Evolutionary conservation across 2,329 filamentous ascomycete genomes (phyloP).

Genomic region (Metarhizium anisopliae): DNA sequence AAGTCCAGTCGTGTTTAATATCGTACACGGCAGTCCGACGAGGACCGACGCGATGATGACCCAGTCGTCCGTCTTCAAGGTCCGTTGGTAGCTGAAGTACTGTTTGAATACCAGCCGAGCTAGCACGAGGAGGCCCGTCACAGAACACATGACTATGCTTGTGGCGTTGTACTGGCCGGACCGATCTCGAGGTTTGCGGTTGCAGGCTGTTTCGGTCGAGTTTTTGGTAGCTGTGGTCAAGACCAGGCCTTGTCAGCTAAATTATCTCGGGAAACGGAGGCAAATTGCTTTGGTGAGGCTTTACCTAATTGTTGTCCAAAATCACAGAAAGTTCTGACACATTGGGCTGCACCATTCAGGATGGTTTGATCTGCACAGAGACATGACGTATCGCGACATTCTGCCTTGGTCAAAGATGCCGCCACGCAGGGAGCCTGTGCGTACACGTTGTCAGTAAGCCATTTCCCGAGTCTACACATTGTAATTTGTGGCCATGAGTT

Average conservation of each 20-base stretch:
- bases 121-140: conserved; percentile 12
- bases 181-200: conserved; percentile 3
- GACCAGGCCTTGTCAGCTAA: not conserved
- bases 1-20: conserved; percentile 16
- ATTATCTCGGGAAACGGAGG: too few species aligned
- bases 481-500: too few species aligned
- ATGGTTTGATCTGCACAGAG: conserved; percentile 1
- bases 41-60: conserved; percentile 16
- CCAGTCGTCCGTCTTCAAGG: conserved; percentile 23
- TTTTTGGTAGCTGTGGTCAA: conserved; percentile 5
- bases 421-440: not conserved
- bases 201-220: conserved; percentile 5
- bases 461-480: not conserved
- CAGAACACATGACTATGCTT: conserved; percentile 10
- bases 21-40: conserved; percentile 13
- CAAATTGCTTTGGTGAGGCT: too few species aligned
- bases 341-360: not conserved
- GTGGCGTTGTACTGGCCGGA: conserved; percentile 2
- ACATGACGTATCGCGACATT: conserved; percentile 1
- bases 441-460: not conserved
- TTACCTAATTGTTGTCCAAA: not conserved
- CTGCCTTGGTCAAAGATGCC: not conserved
- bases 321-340: not conserved
- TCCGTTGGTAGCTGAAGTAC: conserved; percentile 18
- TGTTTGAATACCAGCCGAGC: conserved; percentile 15